Base-by-base conservation (phyloP, 2,329 filamentous ascomycete genomes). In the Arthroderma uncinatum region DNA sequence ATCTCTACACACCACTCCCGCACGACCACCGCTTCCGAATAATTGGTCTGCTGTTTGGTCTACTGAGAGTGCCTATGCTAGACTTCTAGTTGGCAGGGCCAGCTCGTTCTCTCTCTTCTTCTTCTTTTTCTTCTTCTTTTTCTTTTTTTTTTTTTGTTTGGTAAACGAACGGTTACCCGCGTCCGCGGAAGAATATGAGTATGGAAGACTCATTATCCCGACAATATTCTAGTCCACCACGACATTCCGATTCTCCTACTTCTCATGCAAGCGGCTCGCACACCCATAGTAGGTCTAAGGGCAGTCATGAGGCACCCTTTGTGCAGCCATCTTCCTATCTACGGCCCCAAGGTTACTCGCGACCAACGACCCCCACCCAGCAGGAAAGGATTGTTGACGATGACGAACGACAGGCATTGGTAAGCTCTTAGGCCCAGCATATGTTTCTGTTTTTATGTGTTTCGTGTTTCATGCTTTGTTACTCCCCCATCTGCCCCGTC, bases 391-490 rank as follows among this genome's bases (percentile, higher is more conserved):
- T 73, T 53, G 72, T 77, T 62, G 75, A 78, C 62, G 67, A 70
- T 64, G 76, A 78, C 67, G 76, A 78, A 69, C 71, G 72, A 65
- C 69, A 74, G 58, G 76, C 73, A 62, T 67, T 78, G 68, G 76
- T 78, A 65, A 70, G 74, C 68, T 48, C 60, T 37, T 30, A 48
- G 23, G 37, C 48, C 44, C 40, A 28, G 56, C 53, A 56, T 53
- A 47, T 40, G 21, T 58, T 16, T 59, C 55, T 9, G 21, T 57
- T 42, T 44, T 55, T 50, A 23, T 48, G 50, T 16, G 55, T 52
- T 52, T 37, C 57, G 55, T n/a, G 57, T 40, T 48, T 16, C 23
- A 7, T 50, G 8, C n/a, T 28, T 50, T 50, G 25, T 50, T 30
- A 4, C 44, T 33, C 12, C 12, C 23, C 14, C 28, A 7, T 50